Conservation (phyloP, 441 rosid genomes). For the Lepidium campestre region DNA sequence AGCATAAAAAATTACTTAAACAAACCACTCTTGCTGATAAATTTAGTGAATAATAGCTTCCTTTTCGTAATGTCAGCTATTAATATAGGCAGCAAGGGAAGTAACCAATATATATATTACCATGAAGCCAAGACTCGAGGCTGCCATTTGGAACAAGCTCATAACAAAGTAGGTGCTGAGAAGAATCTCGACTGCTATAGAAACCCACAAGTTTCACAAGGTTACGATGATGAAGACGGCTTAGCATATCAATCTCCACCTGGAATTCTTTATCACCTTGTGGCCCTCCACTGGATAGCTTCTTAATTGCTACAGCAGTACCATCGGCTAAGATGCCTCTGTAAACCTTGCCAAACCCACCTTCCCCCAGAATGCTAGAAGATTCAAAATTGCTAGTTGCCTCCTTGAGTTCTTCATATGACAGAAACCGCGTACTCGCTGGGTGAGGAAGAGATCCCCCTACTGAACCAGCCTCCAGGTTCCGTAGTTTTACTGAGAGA, state of each 20-base stretch:
- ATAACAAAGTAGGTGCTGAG: conserved; percentile 85
- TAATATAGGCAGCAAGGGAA: background rate
- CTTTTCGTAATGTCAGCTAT: background rate
- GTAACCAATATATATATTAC: conserved; percentile 36
- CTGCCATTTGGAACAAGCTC: conserved; percentile 97
- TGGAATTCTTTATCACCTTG: conserved; percentile 93
- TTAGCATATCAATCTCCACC: conserved; percentile 98
- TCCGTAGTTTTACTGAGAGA: conserved; percentile 57
- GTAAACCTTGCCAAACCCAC: conserved; percentile 95
- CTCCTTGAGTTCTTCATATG: conserved; percentile 88
- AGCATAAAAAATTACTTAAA: conserved; percentile 16
- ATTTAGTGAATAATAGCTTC: background rate
- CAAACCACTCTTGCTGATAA: conserved; percentile 1
- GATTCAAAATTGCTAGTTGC: conserved; percentile 86
- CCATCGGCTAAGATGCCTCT: conserved; percentile 94
- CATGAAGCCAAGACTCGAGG: conserved; percentile 94
- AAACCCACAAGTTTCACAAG: conserved; percentile 97
- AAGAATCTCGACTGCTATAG: conserved; percentile 75
- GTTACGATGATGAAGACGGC: conserved; percentile 98
- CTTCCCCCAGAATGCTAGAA: conserved; percentile 87
- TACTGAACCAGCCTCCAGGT: conserved; percentile 37
- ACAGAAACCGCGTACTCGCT: conserved; percentile 72
- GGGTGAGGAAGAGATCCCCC: conserved; percentile 76
- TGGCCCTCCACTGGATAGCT: conserved; percentile 82
- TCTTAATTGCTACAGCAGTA: conserved; percentile 93